phyloP scores from a whole-genome alignment of 2,329 filamentous ascomycete species.

The Aspergillus terreus region DNA sequence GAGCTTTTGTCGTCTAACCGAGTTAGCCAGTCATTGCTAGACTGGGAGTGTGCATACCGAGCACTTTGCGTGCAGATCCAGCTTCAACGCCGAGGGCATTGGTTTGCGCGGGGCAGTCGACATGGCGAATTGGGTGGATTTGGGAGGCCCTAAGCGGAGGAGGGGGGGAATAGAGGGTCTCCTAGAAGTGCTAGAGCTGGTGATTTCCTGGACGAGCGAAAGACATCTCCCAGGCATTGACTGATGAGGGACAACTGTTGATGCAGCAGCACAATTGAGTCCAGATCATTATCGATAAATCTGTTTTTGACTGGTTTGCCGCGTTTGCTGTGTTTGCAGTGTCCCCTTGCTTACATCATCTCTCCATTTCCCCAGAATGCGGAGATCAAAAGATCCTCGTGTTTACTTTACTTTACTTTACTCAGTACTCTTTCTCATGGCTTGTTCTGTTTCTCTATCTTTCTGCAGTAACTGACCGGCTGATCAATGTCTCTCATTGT shows the following conservation, averaged over 20 bases:
- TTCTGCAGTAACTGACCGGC: too few relatives aligned
- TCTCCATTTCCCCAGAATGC: background rate
- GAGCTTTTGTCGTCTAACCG: conserved; percentile 81
- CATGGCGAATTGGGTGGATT: conserved; percentile 21
- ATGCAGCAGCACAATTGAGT: background rate
- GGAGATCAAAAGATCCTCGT: too few relatives aligned
- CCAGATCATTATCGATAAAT: conserved; percentile 5
- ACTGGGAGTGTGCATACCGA: conserved; percentile 57
- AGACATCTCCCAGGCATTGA: conserved; percentile 3
- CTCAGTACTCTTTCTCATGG: too few relatives aligned
- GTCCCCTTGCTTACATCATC: background rate
- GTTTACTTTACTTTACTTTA: too few relatives aligned
- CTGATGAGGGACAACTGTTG: background rate
- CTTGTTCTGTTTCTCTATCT: too few relatives aligned
- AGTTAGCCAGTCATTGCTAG: background rate
- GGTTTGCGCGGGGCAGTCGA: conserved; percentile 28
- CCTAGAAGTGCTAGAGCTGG: too few relatives aligned
- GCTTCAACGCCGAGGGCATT: conserved; percentile 64
- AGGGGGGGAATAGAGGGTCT: background rate
- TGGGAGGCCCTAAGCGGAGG: background rate
- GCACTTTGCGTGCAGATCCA: conserved; percentile 73
- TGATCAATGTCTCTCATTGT: too few relatives aligned
- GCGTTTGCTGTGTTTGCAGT: conserved; percentile 13
- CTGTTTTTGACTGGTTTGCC: conserved; percentile 8
- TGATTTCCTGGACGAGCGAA: background rate